phyloP scores from a whole-genome alignment of 148 eudicot genomes.

The Rhododendron vialii region DNA sequence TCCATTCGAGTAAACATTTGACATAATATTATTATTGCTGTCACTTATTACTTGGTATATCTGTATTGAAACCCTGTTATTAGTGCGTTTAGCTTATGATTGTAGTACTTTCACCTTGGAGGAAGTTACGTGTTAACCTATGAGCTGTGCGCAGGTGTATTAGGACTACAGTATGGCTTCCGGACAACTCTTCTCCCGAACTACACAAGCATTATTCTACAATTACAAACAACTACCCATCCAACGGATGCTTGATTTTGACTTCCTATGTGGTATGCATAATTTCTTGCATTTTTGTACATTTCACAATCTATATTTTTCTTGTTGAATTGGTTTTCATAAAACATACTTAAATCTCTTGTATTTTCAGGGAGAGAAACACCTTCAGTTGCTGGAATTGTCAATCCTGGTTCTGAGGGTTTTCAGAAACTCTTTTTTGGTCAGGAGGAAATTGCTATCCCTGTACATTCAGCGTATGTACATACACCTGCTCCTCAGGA shows the following conservation, averaged over 20 bases:
- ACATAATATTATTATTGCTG: not conserved
- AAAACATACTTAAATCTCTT: not conserved
- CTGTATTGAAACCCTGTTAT: too few species aligned
- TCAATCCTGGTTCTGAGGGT: conserved; percentile 96
- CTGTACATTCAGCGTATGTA: conserved; percentile 88
- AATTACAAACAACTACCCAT: conserved; percentile 93
- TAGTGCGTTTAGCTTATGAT: not conserved
- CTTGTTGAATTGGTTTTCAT: not conserved
- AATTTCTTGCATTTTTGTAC: not conserved
- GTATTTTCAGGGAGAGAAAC: conserved; percentile 80
- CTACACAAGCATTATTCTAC: conserved; percentile 93
- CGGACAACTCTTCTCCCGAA: conserved; percentile 88
- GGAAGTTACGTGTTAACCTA: not conserved
- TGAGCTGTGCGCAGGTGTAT: conserved; percentile 25
- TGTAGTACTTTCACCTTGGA: not conserved
- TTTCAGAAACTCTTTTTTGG: conserved; percentile 96
- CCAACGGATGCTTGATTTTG: conserved; percentile 99
- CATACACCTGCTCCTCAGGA: not conserved
- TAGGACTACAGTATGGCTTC: conserved; percentile 68
- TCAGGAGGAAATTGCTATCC: conserved; percentile 99
- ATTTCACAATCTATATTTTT: not conserved
- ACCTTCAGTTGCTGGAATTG: conserved; percentile 98
- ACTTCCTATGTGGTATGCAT: conserved; percentile 86
- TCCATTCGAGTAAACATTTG: not conserved
- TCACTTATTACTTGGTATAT: not conserved